Evolutionary conservation across 495 filamentous ascomycete genomes (phyloP).

Genomic region (Neurospora discreta): DNA sequence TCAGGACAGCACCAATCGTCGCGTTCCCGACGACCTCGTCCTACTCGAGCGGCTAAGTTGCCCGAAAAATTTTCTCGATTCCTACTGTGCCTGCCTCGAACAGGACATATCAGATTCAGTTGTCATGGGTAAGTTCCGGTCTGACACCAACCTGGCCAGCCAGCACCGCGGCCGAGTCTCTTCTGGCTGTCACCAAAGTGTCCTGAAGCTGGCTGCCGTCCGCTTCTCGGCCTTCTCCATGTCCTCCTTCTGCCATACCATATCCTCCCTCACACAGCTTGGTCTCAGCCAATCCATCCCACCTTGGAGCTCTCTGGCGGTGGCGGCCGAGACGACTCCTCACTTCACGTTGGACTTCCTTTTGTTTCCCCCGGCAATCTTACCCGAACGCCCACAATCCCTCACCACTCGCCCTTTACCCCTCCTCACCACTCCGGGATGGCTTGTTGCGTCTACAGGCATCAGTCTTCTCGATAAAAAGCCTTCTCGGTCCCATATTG

Average conservation of each 20-base stretch:
- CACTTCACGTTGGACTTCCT: not conserved
- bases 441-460: not conserved
- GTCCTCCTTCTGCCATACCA: not conserved
- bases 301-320: not conserved
- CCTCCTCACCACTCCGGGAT: not conserved
- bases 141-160: not conserved
- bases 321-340: not conserved
- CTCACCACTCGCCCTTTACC: not conserved
- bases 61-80: slow-evolving; percentile 23
- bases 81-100: not conserved
- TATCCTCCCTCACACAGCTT: not conserved
- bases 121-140: slow-evolving; percentile 31
- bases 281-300: not conserved
- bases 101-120: not conserved
- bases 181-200: not conserved
- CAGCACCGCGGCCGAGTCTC: not conserved
- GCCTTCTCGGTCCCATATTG: not conserved
- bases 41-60: slow-evolving; percentile 32
- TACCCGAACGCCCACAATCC: not conserved
- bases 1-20: slow-evolving; percentile 21
- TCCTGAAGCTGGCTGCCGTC: not conserved
- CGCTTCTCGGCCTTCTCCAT: not conserved
- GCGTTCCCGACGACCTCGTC: slow-evolving; percentile 21
- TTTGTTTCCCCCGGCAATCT: not conserved
- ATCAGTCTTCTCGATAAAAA: not conserved